Evolutionary conservation across 176 grass and related monocot species (phyloP), one percentile per base, ranked within the genome.

Genomic region (Phoenix dactylifera): DNA sequence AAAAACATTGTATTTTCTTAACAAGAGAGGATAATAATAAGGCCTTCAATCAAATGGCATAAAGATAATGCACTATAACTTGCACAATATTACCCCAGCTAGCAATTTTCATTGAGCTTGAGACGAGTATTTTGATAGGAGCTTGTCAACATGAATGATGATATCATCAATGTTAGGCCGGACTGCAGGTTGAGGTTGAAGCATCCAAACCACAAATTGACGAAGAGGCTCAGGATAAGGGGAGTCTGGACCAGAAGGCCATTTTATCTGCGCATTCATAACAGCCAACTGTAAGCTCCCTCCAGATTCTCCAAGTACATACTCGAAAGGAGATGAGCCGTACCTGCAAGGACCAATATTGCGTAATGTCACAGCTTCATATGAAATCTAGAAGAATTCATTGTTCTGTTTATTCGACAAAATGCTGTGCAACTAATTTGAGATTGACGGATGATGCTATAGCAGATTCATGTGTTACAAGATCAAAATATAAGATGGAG

Each of bases 221-320:
- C 74, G 79, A 71, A 98, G 88, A 49, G 72, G 59, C 18, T 93
- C 85, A 3, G 88, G 88, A 55, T 83, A 98, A 53, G 88, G 76
- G 66, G 77, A 67, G 18, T 50, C 72, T n/a, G 88, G 85, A 55
- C 71, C 74, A 12, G 58, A 53, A 29, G 94, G 85, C 88, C 88
- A 98, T 73, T 98, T 98, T 76, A 98, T 65, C 39, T 92, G 85
- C 1, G 70, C 73, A n/a, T 98, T 93, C 61, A 89, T 70, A 50
- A 93, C 74, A 22, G 94, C 84, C 72, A 98, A 74, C 50, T 98
- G 94, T 73, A 98, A 73, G 61, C 94, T 98, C 62, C 88, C 94
- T 78, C 82, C 85, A 30, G 85, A 88, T 72, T 98, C 94, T 62
- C 79, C 82, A 22, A 92, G 73, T 28, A 67, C 84, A 29, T 93